A percentile compares a stretch with the other conserved stretches of the same genome.
Evolutionary conservation across 2,329 filamentous ascomycete species (phyloP).

Genomic region (Tolypocladium inflatum): DNA sequence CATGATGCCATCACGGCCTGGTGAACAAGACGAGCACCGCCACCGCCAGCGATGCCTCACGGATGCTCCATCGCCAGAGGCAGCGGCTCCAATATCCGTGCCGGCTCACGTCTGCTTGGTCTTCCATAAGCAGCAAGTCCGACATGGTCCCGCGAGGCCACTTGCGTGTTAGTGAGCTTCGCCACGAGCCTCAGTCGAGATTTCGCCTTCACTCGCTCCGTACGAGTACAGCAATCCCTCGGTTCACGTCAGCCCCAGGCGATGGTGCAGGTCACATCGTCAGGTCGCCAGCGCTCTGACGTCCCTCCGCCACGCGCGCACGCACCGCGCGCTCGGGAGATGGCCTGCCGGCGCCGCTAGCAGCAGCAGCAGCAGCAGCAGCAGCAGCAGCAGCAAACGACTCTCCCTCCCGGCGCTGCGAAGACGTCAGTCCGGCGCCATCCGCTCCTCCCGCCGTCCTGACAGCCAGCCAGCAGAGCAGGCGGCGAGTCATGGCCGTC

Average conservation of each 20-base stretch:
- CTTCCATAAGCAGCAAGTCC: too few species aligned
- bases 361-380: too few species aligned
- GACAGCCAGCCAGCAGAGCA: not conserved
- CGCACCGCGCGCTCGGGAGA: not conserved
- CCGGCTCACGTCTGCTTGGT: too few species aligned
- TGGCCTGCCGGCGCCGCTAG: not conserved
- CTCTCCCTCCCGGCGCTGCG: too few species aligned
- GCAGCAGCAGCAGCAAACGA: too few species aligned
- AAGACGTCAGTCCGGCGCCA: not conserved
- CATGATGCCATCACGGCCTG: not conserved
- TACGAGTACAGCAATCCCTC: too few species aligned
- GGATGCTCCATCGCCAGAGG: not conserved
- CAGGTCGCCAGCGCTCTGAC: not conserved
- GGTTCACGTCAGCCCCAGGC: too few species aligned
- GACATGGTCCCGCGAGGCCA: too few species aligned
- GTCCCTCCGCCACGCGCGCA: not conserved
- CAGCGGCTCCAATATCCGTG: not conserved
- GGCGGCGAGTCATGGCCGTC: not conserved
- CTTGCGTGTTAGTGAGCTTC: too few species aligned
- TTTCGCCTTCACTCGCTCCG: too few species aligned
- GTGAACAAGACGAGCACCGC: not conserved
- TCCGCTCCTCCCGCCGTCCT: not conserved
- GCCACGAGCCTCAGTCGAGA: too few species aligned
- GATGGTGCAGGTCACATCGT: not conserved
- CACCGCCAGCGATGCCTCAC: not conserved